Evolutionary conservation across 2,329 filamentous ascomycete species (phyloP).

Genomic region (Sarocladium brachiariae): DNA sequence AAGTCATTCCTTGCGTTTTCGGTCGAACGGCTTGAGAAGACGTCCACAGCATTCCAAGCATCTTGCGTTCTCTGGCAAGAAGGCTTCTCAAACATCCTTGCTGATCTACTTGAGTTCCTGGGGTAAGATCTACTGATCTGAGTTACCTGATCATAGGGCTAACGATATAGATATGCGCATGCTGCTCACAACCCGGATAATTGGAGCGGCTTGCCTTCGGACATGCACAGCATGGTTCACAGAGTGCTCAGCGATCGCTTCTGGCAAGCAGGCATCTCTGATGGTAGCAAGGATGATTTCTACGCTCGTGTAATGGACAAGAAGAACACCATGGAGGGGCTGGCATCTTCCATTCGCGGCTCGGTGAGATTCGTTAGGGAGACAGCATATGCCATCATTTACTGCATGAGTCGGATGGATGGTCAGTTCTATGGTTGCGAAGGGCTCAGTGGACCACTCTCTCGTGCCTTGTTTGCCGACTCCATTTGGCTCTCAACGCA

Average conservation of each 20-base stretch:
- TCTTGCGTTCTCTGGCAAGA: constrained; percentile 81
- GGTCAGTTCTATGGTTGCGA: constrained; percentile 85
- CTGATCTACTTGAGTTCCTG: constrained; percentile 76
- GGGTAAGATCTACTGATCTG: constrained; percentile 37
- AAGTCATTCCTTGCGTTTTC: constrained; percentile 91
- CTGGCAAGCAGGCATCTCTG: constrained; percentile 96
- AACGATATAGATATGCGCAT: constrained; percentile 64
- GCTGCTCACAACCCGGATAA: constrained; percentile 82
- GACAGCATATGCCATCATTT: constrained; percentile 88
- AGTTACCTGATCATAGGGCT: constrained; percentile 11
- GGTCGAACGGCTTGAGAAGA: constrained; percentile 78
- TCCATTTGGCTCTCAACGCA: constrained; percentile 80
- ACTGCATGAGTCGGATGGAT: constrained; percentile 83
- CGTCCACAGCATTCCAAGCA: constrained; percentile 64
- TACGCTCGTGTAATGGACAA: constrained; percentile 87
- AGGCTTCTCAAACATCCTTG: constrained; percentile 74
- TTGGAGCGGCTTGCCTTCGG: constrained; percentile 69
- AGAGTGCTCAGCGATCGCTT: constrained; percentile 89
- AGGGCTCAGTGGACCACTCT: constrained; percentile 75
- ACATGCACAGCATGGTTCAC: constrained; percentile 70
- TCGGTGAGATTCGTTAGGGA: constrained; percentile 86
- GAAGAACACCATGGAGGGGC: constrained; percentile 82
- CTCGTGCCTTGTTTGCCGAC: constrained; percentile 76
- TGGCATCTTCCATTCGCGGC: constrained; percentile 87
- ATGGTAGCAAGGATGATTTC: constrained; percentile 93